phyloP scores from a whole-genome alignment of 148 eudicot species.

The Cornus suecica region DNA sequence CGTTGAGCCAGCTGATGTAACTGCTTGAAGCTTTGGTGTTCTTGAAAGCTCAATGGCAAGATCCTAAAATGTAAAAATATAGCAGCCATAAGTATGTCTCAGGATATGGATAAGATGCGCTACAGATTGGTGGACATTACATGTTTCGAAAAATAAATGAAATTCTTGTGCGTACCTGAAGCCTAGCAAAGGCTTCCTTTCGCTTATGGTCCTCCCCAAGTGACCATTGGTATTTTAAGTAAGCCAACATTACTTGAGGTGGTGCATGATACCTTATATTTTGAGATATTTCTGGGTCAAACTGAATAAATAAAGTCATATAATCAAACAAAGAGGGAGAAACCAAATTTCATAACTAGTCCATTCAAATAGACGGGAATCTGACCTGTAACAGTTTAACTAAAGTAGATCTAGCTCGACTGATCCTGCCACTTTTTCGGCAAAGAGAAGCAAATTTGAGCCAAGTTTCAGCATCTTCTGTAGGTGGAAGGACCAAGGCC shows the following conservation, averaged over 20 bases:
- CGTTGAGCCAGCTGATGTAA: conserved; percentile 30
- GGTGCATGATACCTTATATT: conserved; percentile 69
- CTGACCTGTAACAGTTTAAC: conserved; percentile 82
- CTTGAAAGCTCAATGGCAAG: conserved; percentile 67
- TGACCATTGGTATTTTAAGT: conserved; percentile 91
- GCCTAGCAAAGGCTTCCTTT: conserved; percentile 78
- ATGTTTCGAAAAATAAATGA: not conserved
- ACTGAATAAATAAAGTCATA: conserved; percentile 40
- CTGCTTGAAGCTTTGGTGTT: conserved; percentile 35
- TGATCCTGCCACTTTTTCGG: conserved; percentile 84
- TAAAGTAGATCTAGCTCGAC: conserved; percentile 91
- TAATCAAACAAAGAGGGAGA: not conserved
- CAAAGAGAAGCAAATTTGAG: conserved; percentile 92
- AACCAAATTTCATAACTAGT: not conserved
- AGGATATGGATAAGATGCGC: not conserved
- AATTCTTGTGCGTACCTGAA: conserved; percentile 54
- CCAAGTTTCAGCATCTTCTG: conserved; percentile 92
- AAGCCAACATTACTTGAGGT: conserved; percentile 92
- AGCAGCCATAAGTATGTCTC: not conserved
- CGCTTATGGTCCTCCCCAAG: conserved; percentile 93
- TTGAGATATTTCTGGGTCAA: conserved; percentile 86
- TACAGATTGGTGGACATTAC: not conserved
- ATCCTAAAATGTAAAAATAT: conserved; percentile 43
- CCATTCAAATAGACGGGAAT: not conserved
- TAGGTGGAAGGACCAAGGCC: conserved; percentile 89